Conservation (phyloP, 2,329 filamentous ascomycete species). For the Gremmenia infestans region DNA sequence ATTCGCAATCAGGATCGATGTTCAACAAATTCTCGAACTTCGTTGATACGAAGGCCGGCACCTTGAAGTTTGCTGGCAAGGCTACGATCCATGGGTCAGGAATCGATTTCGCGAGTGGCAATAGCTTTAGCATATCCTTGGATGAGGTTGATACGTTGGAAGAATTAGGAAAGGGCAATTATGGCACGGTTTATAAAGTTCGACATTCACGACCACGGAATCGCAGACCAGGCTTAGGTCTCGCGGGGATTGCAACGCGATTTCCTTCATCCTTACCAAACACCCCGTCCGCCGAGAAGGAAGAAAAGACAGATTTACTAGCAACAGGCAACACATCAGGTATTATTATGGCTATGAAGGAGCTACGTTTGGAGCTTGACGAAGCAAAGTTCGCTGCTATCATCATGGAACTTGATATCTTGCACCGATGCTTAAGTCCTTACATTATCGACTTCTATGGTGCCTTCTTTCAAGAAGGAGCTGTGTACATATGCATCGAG, state of each 20-base stretch:
- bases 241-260: slow-evolving; percentile 39
- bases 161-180: slow-evolving; percentile 95
- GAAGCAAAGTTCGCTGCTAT: slow-evolving; percentile 96
- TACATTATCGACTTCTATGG: slow-evolving; percentile 99
- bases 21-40: slow-evolving; percentile 73
- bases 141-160: slow-evolving; percentile 92
- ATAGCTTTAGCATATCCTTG: slow-evolving; percentile 86
- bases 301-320: slow-evolving; percentile 28
- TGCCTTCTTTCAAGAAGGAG: slow-evolving; percentile 97
- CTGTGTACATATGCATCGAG: slow-evolving; percentile 98
- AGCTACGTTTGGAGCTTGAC: slow-evolving; percentile 90
- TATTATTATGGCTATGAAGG: slow-evolving; percentile 97
- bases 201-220: slow-evolving; percentile 66
- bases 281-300: slow-evolving; percentile 29
- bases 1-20: slow-evolving; percentile 35
- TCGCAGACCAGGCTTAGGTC: slow-evolving; percentile 54
- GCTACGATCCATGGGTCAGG: slow-evolving; percentile 84
- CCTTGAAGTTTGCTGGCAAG: slow-evolving; percentile 87
- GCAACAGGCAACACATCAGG: slow-evolving; percentile 55
- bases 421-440: slow-evolving; percentile 90
- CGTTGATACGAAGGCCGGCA: slow-evolving; percentile 87
- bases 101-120: slow-evolving; percentile 87
- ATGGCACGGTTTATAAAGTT: slow-evolving; percentile 96
- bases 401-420: slow-evolving; percentile 92
- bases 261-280: slow-evolving; percentile 32